Evolutionary conservation across 2,329 filamentous ascomycete genomes (phyloP), one percentile per base, ranked within the genome.

Genomic region (Berkeleyomyces basicola): DNA sequence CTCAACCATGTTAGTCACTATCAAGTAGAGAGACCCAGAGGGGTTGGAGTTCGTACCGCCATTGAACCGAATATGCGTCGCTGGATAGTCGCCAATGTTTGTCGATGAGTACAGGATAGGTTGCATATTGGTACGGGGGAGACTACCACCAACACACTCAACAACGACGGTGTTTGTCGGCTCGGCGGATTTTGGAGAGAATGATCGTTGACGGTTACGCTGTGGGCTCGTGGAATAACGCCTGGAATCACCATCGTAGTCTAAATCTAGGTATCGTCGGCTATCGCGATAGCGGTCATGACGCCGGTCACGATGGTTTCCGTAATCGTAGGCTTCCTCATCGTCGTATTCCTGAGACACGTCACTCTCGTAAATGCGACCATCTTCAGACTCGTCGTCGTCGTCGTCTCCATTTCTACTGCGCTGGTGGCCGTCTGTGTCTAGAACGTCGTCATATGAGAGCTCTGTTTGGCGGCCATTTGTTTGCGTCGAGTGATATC

Each of bases 111-210:
- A 62, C 6, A 64, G 58, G 7, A 53, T 64, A 9, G 63, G 60
- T 14, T 57, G 63, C 40, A 64, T 16, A 5, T 49, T 49, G 10
- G 60, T 64, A 2, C 61, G 31, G 3, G 60, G 51, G 31, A 62
- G n/a, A 31, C 39, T 51, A 3, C 61, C 63, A 40, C 79, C 77
- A 62, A 82, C 67, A 61, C 79, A 79, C 68, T 83, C 80, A 51
- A 83, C 72, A 61, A 82, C 80, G 60, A 82, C 73, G 42, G 77
- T 80, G 65, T 79, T 74, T 66, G 74, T 78, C 40, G 78, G 77
- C 63, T 67, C 69, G 58, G 75, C 74, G 37, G 74, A 72, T 58
- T 70, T 70, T 42, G 70, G 73, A 37, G 73, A 74, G 7, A 69
- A 69, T 63, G 71, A 72, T 47, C 71, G 67, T 61, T 68, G 66